Conservation (phyloP, 2,329 filamentous ascomycete species). For the Trichoderma semiorbis region DNA sequence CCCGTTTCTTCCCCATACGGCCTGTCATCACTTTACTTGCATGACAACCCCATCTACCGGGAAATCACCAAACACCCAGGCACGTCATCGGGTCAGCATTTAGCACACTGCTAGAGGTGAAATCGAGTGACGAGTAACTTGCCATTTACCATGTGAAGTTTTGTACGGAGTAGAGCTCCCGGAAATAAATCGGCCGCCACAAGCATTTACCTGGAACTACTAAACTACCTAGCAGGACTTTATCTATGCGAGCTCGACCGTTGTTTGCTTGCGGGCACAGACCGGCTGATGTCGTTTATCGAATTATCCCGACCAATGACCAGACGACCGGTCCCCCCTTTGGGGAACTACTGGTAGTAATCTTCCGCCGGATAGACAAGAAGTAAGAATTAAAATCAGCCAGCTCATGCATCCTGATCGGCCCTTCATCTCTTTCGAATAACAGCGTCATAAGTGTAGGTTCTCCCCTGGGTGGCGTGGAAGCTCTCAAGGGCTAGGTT, state of each 20-base stretch:
- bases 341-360: not conserved
- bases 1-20: not conserved
- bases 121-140: not conserved
- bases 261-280: not conserved
- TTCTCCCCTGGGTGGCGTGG: not conserved
- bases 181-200: not conserved
- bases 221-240: not conserved
- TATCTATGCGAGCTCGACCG: not conserved
- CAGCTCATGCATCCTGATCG: not conserved
- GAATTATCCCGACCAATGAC: not conserved
- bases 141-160: not conserved
- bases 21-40: not conserved
- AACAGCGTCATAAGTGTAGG: not conserved
- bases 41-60: not conserved
- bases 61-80: not conserved
- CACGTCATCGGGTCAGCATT: conserved; percentile 5
- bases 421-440: not conserved
- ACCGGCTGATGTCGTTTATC: not conserved
- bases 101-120: not conserved
- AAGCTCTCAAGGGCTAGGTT: not conserved
- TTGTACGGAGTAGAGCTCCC: not conserved
- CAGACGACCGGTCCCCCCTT: not conserved
- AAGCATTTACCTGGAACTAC: not conserved
- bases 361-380: not conserved
- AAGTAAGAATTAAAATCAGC: not conserved